A percentile compares a stretch with the other conserved stretches of the same genome.
These are phyloP conservation scores for Penicillium sp. DNA, from an alignment of 2,329 filamentous ascomycete genomes.

Conservation along the genomic window DNA sequence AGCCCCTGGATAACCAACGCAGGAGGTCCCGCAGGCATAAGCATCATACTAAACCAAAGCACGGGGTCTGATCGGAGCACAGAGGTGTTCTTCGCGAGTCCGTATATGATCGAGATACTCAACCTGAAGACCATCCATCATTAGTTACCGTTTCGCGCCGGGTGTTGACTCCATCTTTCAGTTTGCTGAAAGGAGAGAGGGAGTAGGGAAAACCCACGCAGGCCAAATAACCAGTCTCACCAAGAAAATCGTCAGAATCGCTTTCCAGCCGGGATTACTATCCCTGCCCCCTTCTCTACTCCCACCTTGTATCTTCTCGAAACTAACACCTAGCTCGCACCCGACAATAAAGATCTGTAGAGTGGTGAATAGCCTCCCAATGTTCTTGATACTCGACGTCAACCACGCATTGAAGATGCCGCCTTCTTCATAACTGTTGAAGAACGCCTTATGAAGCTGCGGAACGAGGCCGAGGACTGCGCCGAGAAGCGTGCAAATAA, in stretches of 20 bases:
- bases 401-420: conserved; percentile 71
- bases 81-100: conserved; percentile 57
- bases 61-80: conserved; percentile 64
- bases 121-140: conserved; percentile 32
- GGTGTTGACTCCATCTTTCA: not conserved
- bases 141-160: not conserved
- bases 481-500: conserved; percentile 65
- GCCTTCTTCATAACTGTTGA: conserved; percentile 60
- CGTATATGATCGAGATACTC: conserved; percentile 61
- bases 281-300: conserved; percentile 35
- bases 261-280: conserved; percentile 38
- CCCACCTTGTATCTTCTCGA: conserved; percentile 51
- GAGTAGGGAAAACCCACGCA: conserved; percentile 31
- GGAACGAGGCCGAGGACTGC: conserved; percentile 65
- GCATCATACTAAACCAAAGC: conserved; percentile 69
- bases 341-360: conserved; percentile 70
- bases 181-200: not conserved
- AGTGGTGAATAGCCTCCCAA: conserved; percentile 67
- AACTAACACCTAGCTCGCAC: conserved; percentile 64
- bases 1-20: conserved; percentile 59
- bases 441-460: conserved; percentile 65
- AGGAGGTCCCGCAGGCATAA: conserved; percentile 62
- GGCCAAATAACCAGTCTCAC: conserved; percentile 69
- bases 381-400: conserved; percentile 64
- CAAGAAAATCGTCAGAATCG: conserved; percentile 53